These are phyloP conservation scores for Globisporangium takayamanum DNA, from an alignment of 352 stramenopile species.

Conservation along the genomic window DNA sequence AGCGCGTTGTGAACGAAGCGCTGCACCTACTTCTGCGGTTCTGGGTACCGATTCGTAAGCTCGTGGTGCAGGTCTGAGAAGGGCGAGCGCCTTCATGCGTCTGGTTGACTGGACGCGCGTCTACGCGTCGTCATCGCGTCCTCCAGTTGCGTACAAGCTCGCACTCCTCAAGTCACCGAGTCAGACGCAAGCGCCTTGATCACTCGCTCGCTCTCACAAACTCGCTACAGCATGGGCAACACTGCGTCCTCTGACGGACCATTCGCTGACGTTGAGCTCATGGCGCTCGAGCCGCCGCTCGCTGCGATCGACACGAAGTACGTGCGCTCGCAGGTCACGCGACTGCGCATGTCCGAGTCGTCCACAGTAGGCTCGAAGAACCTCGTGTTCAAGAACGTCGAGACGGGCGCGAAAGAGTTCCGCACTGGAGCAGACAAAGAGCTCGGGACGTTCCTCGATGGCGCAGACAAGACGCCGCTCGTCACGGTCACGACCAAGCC, in stretches of 20 bases:
- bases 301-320: not conserved
- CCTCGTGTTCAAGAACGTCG: constrained; percentile 1
- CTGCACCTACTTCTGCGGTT: too few relatives aligned
- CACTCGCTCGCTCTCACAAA: not conserved
- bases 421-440: not conserved
- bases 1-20: too few relatives aligned
- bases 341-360: not conserved
- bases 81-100: too few relatives aligned
- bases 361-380: not conserved
- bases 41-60: too few relatives aligned
- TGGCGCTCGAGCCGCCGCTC: not conserved
- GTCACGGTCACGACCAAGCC: not conserved
- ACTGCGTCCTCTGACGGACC: not conserved
- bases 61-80: too few relatives aligned
- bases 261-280: not conserved
- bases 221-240: not conserved
- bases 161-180: too few relatives aligned
- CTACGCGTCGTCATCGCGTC: too few relatives aligned
- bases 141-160: too few relatives aligned
- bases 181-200: not conserved
- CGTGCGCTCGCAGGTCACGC: not conserved
- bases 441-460: not conserved
- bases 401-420: not conserved
- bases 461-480: not conserved
- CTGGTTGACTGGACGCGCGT: too few relatives aligned